Base-by-base conservation (phyloP, 805 yeast species). In the Zygoascus biomembranicola region DNA sequence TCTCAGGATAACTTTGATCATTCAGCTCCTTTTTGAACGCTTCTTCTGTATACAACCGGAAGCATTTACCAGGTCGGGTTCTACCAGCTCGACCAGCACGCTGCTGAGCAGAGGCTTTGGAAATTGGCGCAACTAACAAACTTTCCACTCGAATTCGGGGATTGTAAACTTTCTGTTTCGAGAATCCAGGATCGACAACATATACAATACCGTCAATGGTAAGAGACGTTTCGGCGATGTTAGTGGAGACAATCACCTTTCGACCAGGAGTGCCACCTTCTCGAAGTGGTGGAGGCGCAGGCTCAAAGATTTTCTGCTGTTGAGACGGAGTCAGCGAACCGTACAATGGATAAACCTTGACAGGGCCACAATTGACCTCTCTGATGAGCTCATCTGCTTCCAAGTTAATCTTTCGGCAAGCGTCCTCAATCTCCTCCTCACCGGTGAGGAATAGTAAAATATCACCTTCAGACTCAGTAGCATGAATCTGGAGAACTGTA, bases 1-100 rank as follows among this genome's bases (percentile, higher is more conserved):
- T 90, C 72, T 92, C 99, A 1, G 99, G 99, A 65, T 92, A 88
- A 63, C 95, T 86, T 69, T 95, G 98, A 65, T 92, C 97, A 58
- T 89, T 87, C 63, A 92, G 77, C 69, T 94, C 98, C 66, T 87
- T 86, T 66, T 89, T 82, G 76, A 89, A 92, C 1, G 98, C 97
- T 63, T 90, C 97, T 68, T 94, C 97, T 0, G 99, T 94, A 73
- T 92, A 92, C 52, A 92, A 76, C 66, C 99, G 79, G 79, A 92
- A 92, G 72, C 97, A 92, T 70, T 94, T 92, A 66, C 99, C 99
- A 14, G 98, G 97, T 65, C 96, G 81, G 6, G 97, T 92, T 81
- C 99, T 92, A 74, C 99, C 99, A 53, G 99, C 99, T 79, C 99
- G 87, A 79, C 99, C 99, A 37, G 98, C 98, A 71, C 99, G 82